Base-by-base conservation (phyloP, 2,329 filamentous ascomycete species). In the Colletotrichum sp. region DNA sequence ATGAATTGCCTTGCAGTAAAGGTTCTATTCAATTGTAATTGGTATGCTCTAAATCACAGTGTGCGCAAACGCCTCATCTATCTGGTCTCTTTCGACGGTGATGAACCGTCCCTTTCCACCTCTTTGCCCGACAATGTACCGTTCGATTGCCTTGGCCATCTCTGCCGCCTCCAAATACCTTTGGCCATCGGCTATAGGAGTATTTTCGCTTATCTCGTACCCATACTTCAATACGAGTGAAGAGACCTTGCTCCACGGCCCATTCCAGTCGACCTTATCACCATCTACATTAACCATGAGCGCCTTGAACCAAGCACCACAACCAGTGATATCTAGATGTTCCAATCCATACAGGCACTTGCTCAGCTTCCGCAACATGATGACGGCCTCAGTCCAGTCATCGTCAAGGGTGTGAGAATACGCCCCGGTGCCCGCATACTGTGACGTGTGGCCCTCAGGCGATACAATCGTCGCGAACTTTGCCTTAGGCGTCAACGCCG, bases 261-360 rank as follows among this genome's bases (percentile, higher is more conserved):
- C 85, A 0, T 82, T 84, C 90, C 90, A 92, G 78, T 92, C 90
- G 12, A 92, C 84, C 48, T 81, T 84, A 70, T 90, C 88, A 48
- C 87, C 85, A 34, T 87, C 86, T 0, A 85, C 86, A 3, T 80
- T 78, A 43, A 78, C 79, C 77, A 84, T 85, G 67, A 92, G 82
- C 12, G 89, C 90, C 64, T 84, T 83, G 74, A 87, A 86, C 92
- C 92, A 93, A 18, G 86, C 81, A 1, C 82, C 83, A 77, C 92
- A 93, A 2, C 92, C 92, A 1, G 90, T 92, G 52, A 93, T 82
- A 79, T 93, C 91, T 9, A 93, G 85, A 67, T 90, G 91, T 80
- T 93, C 91, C 3, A 93, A 85, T 21, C 88, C 82, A 79, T 93
- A 93, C 9, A 92, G 83, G 24, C 83, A 84, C 76, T 85, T 87